Base-by-base conservation (phyloP, 495 filamentous ascomycete species). In the Lasiosphaeria hispida region DNA sequence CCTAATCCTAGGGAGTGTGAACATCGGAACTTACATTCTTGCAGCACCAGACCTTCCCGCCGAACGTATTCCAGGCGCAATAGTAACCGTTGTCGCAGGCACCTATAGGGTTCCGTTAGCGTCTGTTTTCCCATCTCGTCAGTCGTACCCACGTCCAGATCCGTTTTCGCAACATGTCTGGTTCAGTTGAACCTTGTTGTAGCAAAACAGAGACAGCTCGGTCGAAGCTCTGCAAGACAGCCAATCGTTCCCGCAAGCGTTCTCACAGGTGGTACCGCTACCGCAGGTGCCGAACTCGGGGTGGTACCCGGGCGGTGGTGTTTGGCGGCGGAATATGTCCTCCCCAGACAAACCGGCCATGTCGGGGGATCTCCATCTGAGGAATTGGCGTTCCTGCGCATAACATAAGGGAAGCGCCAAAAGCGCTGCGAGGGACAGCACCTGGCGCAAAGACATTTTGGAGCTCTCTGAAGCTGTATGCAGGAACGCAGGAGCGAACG, bases 131-230 rank as follows among this genome's bases (percentile, higher is more conserved):
- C 14, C 13, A 17, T 4, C 1, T 5, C 0, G 10, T 14, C 8
- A 10, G 18, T 4, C 7, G 17, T 1, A 63, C 63, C 38, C 19
- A 68, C 68, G 62, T 30, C 68, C 68, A 23, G 65, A 68, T 1
- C 59, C 66, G 36, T 71, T 67, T 33, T 65, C 63, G 48, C 68
- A 71, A 35, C 68, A 71, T 0, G 60, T 62, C 55, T 71, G 68
- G 34, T 48, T 48, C 15, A 69, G 48, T 10, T 67, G 58, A n/a
- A 52, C 61, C 18, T 61, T 55, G 62, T 71, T 71, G 60, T 69
- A 71, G 58, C 68, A 71, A 36, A 69, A 71, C 42, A 71, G 50
- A 11, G 68, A 68, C n/a, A 71, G 55, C 6, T 50, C 48, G 0
- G 68, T 71, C 13, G 59, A 62, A 7, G 68, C 68, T 18, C 57